Base-by-base conservation (phyloP, 2,329 filamentous ascomycete genomes). In the Cladosporium sp. region DNA sequence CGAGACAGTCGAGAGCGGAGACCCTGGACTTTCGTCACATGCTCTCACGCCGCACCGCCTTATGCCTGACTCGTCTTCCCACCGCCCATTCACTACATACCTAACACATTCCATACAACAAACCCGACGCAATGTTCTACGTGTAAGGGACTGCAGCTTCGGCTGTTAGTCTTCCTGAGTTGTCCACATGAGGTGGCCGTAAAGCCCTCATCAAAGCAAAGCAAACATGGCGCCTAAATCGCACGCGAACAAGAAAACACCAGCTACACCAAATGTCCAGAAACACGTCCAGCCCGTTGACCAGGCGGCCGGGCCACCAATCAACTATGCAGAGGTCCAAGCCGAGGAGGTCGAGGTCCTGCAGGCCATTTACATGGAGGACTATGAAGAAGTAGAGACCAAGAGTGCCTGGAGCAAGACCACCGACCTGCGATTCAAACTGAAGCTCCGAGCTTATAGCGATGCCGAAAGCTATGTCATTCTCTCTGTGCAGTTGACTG, bases 331-430 rank as follows among this genome's bases (percentile, higher is more conserved):
- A 69, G 90, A 96, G 79, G 88, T 91, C 37, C 95, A 98, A 80
- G 84, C 90, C 73, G 91, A 97, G 75, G 95, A 98, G 80, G 84
- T 96, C 65, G 86, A 95, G 75, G 94, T 89, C 53, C 83, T 98
- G 66, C 85, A 90, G 73, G 91, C 94, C 50, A 96, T 98, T 59
- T 98, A 95, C 75, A 90, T 89, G 70, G 92, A 96, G 67, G 93
- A 97, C 75, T 97, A 92, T 74, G 84, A 90, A 71, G 88, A 90
- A 75, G 86, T 92, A 72, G 86, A 89, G 73, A 85, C 86, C 60
- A 86, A 86, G 66, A 85, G 87, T 71, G 93, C 93, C 49, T 98
- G 94, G 94, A 93, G 96, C 83, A 91, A 92, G 86, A 88, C 90
- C 4, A 91, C 84, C 44, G 84, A 96, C 74, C 90, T 92, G 18